Conservation (phyloP, 2,329 filamentous ascomycete species). For the Hypoxylon sp. region DNA sequence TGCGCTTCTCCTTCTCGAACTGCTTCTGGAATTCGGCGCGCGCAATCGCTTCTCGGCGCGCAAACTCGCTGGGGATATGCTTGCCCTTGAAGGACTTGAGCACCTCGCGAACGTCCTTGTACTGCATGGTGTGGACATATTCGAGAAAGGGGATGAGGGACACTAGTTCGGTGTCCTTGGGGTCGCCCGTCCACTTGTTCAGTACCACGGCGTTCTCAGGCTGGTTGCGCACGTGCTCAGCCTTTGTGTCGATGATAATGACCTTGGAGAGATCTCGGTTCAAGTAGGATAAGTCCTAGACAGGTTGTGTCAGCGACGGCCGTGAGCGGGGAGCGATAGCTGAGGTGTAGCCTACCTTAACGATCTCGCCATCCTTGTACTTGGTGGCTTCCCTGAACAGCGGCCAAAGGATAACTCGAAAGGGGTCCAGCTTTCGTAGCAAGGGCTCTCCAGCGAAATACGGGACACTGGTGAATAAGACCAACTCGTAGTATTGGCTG, state of each 20-base stretch:
- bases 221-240: constrained; percentile 82
- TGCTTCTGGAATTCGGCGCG: constrained; percentile 86
- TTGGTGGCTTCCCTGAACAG: constrained; percentile 96
- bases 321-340: background rate
- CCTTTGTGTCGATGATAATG: constrained; percentile 89
- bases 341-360: constrained; percentile 73
- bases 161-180: constrained; percentile 85
- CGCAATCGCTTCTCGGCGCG: constrained; percentile 83
- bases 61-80: constrained; percentile 89
- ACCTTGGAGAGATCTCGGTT: constrained; percentile 96
- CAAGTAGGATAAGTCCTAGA: constrained; percentile 91
- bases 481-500: constrained; percentile 96
- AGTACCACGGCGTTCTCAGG: constrained; percentile 97
- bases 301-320: constrained; percentile 24
- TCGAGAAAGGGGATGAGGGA: constrained; percentile 95
- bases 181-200: constrained; percentile 86
- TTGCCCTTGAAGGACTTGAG: constrained; percentile 89
- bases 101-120: constrained; percentile 84
- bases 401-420: constrained; percentile 93
- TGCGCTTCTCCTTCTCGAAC: constrained; percentile 71
- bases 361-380: constrained; percentile 93
- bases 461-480: constrained; percentile 91
- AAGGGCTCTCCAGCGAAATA: constrained; percentile 86
- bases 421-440: constrained; percentile 92
- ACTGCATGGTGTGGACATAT: constrained; percentile 94